Base-by-base conservation (phyloP, 306 rosid genomes). In the Dryas drummondii region DNA sequence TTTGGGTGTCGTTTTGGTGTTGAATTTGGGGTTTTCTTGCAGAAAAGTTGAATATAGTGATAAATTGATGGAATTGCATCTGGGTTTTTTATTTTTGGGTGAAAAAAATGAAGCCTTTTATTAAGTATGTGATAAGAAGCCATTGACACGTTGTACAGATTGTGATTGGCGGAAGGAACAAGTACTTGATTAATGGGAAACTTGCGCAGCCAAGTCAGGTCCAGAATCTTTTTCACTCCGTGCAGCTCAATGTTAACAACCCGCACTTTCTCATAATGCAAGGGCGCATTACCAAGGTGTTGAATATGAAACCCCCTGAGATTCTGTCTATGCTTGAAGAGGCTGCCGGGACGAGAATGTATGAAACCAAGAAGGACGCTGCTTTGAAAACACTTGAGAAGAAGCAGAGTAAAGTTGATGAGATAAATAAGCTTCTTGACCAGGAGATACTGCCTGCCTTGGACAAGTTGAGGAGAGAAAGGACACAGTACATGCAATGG, bases 261-360 rank as follows among this genome's bases (percentile, higher is more conserved):
- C 99, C 99, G 0, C 99, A 94, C 87, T 94, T 94, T 74, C 93
- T 94, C 16, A 94, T 92, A 44, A 94, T 94, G 97, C 99, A 94
- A 94, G 99, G 99, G 74, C 93, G 97, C 51, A 94, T 94, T 75
- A 94, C 99, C 44, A 94, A 94, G 86, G 99, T 94, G 80, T 90
- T 94, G 63, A 92, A 94, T 81, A 94, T 94, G 99, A 94, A 94
- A 70, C 97, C 97, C 0, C 99, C 93, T 0, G 99, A 94, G 90
- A 94, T 90, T 82, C 68, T 94, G 79, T 94, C 97, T 27, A 92
- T 94, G 99, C 97, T 94, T 67, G 99, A 94, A 86, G 99, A 94
- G 82, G 99, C 99, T 74, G 97, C 97, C 3, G 99, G 99, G 72
- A 94, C 99, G 22, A 91, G 99, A 81, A 94, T 94, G 99, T 94